These are phyloP conservation scores for Penicillium silybi DNA, from an alignment of 495 filamentous ascomycete genomes.

Conservation along the genomic window DNA sequence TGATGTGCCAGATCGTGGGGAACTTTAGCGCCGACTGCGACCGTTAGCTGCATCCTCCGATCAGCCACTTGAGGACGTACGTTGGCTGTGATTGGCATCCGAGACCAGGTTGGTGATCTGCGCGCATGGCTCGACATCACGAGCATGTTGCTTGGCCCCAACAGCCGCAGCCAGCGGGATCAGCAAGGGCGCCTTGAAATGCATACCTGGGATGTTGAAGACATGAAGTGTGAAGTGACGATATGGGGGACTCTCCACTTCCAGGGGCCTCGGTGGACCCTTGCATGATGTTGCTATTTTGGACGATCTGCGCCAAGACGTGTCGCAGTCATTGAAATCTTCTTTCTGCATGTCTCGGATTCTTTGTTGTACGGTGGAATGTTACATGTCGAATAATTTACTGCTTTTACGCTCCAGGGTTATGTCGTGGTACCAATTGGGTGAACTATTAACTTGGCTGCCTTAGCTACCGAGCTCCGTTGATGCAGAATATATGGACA, in stretches of 20 bases:
- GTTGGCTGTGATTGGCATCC: constrained; percentile 13
- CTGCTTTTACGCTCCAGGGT: background rate
- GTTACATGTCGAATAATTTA: background rate
- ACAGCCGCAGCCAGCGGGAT: constrained; percentile 13
- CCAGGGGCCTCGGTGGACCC: constrained; percentile 21
- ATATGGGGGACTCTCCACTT: constrained; percentile 14
- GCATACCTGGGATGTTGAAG: constrained; percentile 14
- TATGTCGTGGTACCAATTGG: background rate
- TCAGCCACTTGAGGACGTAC: constrained; percentile 6
- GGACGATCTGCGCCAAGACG: constrained; percentile 25
- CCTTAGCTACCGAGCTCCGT: background rate
- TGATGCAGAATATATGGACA: background rate
- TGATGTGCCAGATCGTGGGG: constrained; percentile 36
- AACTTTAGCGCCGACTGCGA: constrained; percentile 15
- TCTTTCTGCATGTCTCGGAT: constrained; percentile 7
- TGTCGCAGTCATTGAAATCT: background rate
- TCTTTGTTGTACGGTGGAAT: background rate
- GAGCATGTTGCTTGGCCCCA: constrained; percentile 9
- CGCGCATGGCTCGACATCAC: constrained; percentile 25
- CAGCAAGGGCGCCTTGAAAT: constrained; percentile 12
- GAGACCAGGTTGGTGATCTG: constrained; percentile 18
- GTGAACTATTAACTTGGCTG: background rate
- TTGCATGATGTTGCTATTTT: constrained; percentile 24
- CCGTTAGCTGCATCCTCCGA: constrained; percentile 8
- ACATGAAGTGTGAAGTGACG: background rate